A percentile compares a stretch with the other conserved stretches of the same genome.
phyloP scores from a whole-genome alignment of 495 filamentous ascomycete genomes.

The Tuber brumale region DNA sequence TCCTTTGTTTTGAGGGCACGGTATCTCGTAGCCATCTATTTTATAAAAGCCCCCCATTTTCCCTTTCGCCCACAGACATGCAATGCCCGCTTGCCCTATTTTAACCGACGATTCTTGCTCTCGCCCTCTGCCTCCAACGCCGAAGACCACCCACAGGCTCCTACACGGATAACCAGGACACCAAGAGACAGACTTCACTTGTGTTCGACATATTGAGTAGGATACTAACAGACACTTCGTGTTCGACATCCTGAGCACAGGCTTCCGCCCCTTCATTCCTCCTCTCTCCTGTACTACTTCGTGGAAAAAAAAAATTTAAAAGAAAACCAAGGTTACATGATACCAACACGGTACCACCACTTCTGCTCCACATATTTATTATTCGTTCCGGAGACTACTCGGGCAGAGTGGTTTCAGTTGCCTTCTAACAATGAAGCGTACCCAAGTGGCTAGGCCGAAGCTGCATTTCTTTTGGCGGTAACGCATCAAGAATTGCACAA shows the following conservation, averaged over 20 bases:
- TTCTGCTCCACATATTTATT: not conserved
- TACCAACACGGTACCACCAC: not conserved
- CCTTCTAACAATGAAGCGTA: not conserved
- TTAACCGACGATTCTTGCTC: not conserved
- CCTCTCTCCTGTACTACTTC: not conserved
- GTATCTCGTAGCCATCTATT: not conserved
- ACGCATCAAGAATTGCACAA: not conserved
- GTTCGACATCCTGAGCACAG: not conserved
- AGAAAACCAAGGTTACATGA: not conserved
- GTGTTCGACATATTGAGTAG: not conserved
- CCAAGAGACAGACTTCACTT: not conserved
- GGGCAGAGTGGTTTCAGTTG: not conserved
- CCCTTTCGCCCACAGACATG: not conserved
- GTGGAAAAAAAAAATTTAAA: too few relatives aligned
- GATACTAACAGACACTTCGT: not conserved
- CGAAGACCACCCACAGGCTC: not conserved
- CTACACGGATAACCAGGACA: not conserved
- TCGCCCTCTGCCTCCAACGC: not conserved
- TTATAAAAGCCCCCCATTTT: not conserved
- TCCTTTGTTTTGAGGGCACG: not conserved
- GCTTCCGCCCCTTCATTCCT: not conserved
- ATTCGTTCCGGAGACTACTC: not conserved
- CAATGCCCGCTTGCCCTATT: not conserved
- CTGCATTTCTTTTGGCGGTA: not conserved
- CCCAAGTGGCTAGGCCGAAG: not conserved